Base-by-base conservation (phyloP, 2,329 filamentous ascomycete genomes). In the Fusarium sp. region DNA sequence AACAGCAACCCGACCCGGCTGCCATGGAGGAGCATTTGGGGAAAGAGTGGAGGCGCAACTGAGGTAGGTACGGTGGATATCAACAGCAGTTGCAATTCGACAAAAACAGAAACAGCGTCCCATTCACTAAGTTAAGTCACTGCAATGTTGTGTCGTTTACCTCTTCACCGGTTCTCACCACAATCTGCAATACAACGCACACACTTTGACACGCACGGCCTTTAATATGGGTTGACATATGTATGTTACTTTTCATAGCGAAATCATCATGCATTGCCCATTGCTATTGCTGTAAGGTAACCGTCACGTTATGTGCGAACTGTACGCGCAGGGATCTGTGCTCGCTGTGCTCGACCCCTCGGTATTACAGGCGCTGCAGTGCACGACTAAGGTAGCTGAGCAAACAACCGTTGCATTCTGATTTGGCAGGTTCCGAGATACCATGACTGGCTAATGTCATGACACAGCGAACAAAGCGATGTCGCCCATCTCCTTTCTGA, bases 151-250 rank as follows among this genome's bases (percentile, higher is more conserved):
- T 52, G 27, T 52, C 32, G 42, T 25, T 46, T 25, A 27, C 30
- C 22, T 64, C 45, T 59, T 65, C 22, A 65, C 61, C 27, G 41
- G 37, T 64, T 65, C 37, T 58, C 32, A 20, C 27, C 16, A 20
- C 16, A 30, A 42, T 37, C 55, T 67, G 64, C 62, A 67, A 67
- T 67, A 57, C 57, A 41, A 67, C 55, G n/a, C 56, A 67, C 62
- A 66, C 41, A 41, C 62, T 54, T 48, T 65, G n/a, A 29, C 9
- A 49, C 7, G 8, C 22, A 41, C 34, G 24, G 52, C 20, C 29
- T 40, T 60, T 45, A 47, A 58, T 22, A 52, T 37, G 32, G 51
- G 27, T 58, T 11, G 46, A 48, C 24, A 60, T 29, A 24, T 54
- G 37, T 60, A 29, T 29, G 10, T 37, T 37, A 18, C 45, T 48